Percentiles rank a stretch among this genome's conserved stretches.
Conservation (phyloP, 352 stramenopile genomes). For the Phytopythium litorale region DNA sequence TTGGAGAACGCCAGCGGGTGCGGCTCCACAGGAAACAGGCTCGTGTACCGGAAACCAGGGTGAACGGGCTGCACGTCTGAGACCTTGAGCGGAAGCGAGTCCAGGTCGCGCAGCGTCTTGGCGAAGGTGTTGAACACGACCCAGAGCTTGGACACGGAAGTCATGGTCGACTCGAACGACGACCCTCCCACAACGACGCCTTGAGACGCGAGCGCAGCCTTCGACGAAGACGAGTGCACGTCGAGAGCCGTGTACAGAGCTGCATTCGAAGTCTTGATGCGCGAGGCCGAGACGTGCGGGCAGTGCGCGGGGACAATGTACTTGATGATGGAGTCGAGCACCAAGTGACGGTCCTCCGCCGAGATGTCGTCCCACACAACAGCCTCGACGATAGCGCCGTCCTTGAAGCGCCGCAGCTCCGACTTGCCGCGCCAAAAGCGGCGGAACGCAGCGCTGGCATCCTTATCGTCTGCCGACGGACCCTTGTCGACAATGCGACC, state of each 20-base stretch:
- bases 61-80: slow-evolving; percentile 77
- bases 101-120: slow-evolving; percentile 68
- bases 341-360: slow-evolving; percentile 59
- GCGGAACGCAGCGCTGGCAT: slow-evolving; percentile 66
- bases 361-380: slow-evolving; percentile 86
- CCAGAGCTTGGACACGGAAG: slow-evolving; percentile 68
- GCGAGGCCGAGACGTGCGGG: slow-evolving; percentile 35
- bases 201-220: slow-evolving; percentile 20
- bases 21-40: slow-evolving; percentile 72
- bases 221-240: slow-evolving; percentile 38
- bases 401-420: slow-evolving; percentile 89
- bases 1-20: slow-evolving; percentile 87
- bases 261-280: slow-evolving; percentile 76
- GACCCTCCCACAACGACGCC: slow-evolving; percentile 24
- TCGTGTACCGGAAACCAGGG: slow-evolving; percentile 83
- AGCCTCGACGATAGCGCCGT: slow-evolving; percentile 86
- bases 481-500: slow-evolving; percentile 88
- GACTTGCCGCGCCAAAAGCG: slow-evolving; percentile 87
- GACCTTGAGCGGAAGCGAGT: slow-evolving; percentile 85
- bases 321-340: slow-evolving; percentile 74
- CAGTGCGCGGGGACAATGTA: slow-evolving; percentile 71
- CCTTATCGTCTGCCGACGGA: slow-evolving; percentile 79
- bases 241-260: slow-evolving; percentile 67
- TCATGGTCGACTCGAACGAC: slow-evolving; percentile 75
- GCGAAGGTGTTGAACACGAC: slow-evolving; percentile 80